Conservation (phyloP, 371 early-diverging fungal genomes). For the Rhizopus sp. region DNA sequence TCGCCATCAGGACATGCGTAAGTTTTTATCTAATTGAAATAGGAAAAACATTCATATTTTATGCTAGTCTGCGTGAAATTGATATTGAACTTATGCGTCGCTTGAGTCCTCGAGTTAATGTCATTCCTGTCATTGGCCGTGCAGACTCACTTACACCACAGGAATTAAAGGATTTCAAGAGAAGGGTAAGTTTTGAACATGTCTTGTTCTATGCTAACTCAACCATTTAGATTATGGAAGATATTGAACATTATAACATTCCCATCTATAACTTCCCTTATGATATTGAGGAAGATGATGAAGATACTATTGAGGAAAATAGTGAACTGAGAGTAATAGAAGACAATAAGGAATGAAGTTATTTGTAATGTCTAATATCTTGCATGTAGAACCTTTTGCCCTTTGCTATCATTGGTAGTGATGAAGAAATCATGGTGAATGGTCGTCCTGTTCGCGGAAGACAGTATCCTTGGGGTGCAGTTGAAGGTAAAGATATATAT, state of each 20-base stretch:
- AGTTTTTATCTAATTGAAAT: slow-evolving; percentile 8
- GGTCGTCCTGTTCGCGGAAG: slow-evolving; percentile 87
- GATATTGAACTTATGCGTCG: slow-evolving; percentile 97
- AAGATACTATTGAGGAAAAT: slow-evolving; percentile 96
- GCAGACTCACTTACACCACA: slow-evolving; percentile 77
- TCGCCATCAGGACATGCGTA: slow-evolving; percentile 95
- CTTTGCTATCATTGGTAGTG: slow-evolving; percentile 96
- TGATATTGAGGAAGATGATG: slow-evolving; percentile 80
- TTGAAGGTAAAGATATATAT: slow-evolving; percentile 61
- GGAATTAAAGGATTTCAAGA: slow-evolving; percentile 81
- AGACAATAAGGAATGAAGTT: slow-evolving; percentile 1
- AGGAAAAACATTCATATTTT: neutral
- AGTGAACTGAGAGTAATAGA: slow-evolving; percentile 75
- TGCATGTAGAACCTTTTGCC: slow-evolving; percentile 77
- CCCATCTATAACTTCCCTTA: slow-evolving; percentile 88
- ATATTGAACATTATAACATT: slow-evolving; percentile 89
- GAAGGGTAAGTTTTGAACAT: slow-evolving; percentile 58
- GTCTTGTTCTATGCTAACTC: neutral
- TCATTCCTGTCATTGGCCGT: slow-evolving; percentile 91
- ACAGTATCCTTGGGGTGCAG: slow-evolving; percentile 99
- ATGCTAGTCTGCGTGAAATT: slow-evolving; percentile 83
- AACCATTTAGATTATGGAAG: slow-evolving; percentile 77
- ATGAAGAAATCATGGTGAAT: slow-evolving; percentile 85
- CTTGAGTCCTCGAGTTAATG: slow-evolving; percentile 89
- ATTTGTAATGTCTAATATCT: neutral